Base-by-base conservation (phyloP, 495 filamentous ascomycete species). In the Penicillium psychrofluorescens region DNA sequence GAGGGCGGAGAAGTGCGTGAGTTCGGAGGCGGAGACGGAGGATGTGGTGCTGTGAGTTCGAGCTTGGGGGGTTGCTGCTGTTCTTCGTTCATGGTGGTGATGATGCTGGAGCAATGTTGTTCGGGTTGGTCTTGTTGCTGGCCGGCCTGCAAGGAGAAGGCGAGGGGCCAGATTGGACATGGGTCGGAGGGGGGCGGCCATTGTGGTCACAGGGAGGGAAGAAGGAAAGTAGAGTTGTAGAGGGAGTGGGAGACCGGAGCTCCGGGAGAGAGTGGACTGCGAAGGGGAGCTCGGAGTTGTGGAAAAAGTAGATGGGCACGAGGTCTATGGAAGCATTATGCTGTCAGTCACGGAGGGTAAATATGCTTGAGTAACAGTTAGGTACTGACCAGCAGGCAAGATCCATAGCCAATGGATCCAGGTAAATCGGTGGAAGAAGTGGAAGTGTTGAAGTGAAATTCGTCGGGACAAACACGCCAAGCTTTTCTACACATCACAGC, bases 1-100 rank as follows among this genome's bases (percentile, higher is more conserved):
- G 47, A 98, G 88, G 49, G 81, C 77, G 55, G 88, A 86, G 77
- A 98, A 98, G 70, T 98, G 92, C 34, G 87, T 84, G 46, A 97
- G 74, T 71, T 98, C 92, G 56, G 80, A 74, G 40, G 83, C 77
- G 59, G 90, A 90, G 64, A 97, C 85, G 53, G 85, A 82, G 28
- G 81, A 82, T 46, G 77, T 67, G 34, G 62, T 61, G 22, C 22
- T 22, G 54, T 71, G 67, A 68, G 81, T 42, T 48, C 60, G 63
- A 32, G 14, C 38, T 35, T 11, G 38, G 11, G 35, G 30, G 16
- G 14, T 31, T 12, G 15, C 4, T 12, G 15, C 4, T 16, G 32
- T 22, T 31, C 13, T 32, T 13, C 29, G 14, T 30, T 22, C 29
- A 30, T 15, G 16, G 35, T 39, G 32, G 42, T 31, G 14, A 35